Evolutionary conservation across 2,329 filamentous ascomycete genomes (phyloP), one percentile per base, ranked within the genome.

Genomic region (Epichloe gansuensis): DNA sequence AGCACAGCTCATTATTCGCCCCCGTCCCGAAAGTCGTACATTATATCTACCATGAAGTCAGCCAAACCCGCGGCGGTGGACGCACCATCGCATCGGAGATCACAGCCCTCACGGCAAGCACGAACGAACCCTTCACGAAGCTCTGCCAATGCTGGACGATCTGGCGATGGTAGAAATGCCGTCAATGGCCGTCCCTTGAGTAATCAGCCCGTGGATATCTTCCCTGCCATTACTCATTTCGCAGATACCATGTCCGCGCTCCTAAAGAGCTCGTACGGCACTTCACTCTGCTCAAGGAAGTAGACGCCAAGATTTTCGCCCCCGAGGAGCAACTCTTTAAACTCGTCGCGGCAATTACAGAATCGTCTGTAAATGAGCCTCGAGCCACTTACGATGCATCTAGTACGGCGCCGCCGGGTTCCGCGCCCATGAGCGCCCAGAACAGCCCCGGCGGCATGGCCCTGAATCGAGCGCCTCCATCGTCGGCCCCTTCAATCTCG

Each of bases 221-320:
- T 82, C 60, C 82, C 81, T 45, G 82, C 77, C 51, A 77, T 84
- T 58, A 83, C 78, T 11, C 80, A 83, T 70, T 97, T 98, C 67
- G 88, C 91, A 57, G 91, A 97, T 68, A 85, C 90, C 57, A 89
- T 97, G 65, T 85, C 89, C 50, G 91, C 91, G 41, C 80, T 98
- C 93, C 93, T 4, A 91, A 91, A 67, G 93, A 98, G 72, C 88
- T 96, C 49, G 89, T 95, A 61, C 85, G 90, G 65, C 91, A 98
- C 69, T 95, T 95, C 62, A 96, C 91, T 37, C 79, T 97, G 53
- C 77, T 98, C 60, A 96, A 96, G 68, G 93, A 98, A 72, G 93
- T 97, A 47, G 93, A 98, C 72, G 91, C 91, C 57, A 98, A 98
- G 72, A 87, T 95, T 58, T 93, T 91, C 69, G 83, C 83, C 28